A percentile compares a stretch with the other conserved stretches of the same genome.
These are phyloP conservation scores for Cutaneotrichosporon spelunceum DNA, from an alignment of 1,284 basidiomycete genomes.

Conservation along the genomic window DNA sequence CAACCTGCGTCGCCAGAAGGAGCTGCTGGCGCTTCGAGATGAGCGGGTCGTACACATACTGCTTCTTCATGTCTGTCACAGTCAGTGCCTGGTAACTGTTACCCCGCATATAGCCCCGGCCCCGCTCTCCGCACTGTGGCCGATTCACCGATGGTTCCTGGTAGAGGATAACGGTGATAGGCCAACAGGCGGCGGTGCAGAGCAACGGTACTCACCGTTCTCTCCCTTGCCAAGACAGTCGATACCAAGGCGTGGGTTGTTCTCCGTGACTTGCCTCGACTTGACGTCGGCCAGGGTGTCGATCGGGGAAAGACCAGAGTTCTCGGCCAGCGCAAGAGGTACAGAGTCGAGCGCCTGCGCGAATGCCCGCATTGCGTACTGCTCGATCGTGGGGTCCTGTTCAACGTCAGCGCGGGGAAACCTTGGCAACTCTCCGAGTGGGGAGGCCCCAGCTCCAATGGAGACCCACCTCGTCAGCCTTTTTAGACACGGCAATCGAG, in stretches of 20 bases:
- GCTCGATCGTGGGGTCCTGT: slow-evolving; percentile 88
- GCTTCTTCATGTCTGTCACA: slow-evolving; percentile 86
- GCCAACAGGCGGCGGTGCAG: neutral
- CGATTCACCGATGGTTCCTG: slow-evolving; percentile 1
- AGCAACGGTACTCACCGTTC: slow-evolving; percentile 61
- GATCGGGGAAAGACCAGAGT: slow-evolving; percentile 93
- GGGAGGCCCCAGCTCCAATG: slow-evolving; percentile 12
- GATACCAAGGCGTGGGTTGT: slow-evolving; percentile 80
- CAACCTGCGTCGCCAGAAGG: slow-evolving; percentile 90
- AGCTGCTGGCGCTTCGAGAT: slow-evolving; percentile 98
- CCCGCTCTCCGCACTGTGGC: neutral
- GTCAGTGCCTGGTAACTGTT: slow-evolving; percentile 7
- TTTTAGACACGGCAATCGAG: slow-evolving; percentile 85
- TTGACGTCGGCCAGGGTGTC: slow-evolving; percentile 94
- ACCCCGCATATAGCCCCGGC: slow-evolving; percentile 6
- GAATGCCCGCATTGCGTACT: slow-evolving; percentile 99
- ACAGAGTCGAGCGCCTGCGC: slow-evolving; percentile 88
- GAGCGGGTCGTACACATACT: slow-evolving; percentile 94
- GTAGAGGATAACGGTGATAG: neutral
- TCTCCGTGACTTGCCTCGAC: slow-evolving; percentile 86
- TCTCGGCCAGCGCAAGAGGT: slow-evolving; percentile 93
- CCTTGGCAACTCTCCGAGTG: neutral
- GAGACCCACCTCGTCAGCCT: slow-evolving; percentile 76
- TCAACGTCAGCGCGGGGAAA: slow-evolving; percentile 4
- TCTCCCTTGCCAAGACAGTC: slow-evolving; percentile 85